Percentiles rank a stretch among this genome's conserved stretches.
phyloP scores from a whole-genome alignment of 257 asterid species.

The Solanum commersonii region DNA sequence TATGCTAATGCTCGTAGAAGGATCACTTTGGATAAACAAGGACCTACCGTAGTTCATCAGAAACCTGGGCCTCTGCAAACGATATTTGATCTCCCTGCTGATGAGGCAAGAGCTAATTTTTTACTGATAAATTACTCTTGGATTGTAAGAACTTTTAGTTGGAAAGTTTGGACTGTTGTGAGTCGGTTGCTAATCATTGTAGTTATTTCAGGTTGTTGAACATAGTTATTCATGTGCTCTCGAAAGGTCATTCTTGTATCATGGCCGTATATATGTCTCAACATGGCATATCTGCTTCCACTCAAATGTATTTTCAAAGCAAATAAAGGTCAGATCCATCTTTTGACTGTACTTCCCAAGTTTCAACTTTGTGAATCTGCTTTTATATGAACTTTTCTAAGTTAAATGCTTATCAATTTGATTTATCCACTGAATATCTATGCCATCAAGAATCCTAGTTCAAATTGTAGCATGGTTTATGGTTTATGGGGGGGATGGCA shows the following conservation, averaged over 20 bases:
- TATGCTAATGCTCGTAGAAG: slow-evolving; percentile 36
- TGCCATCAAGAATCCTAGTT: neutral
- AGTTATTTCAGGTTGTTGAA: slow-evolving; percentile 56
- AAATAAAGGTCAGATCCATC: slow-evolving; percentile 54
- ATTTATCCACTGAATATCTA: neutral
- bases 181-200: neutral
- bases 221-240: slow-evolving; percentile 96
- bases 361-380: neutral
- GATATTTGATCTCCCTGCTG: slow-evolving; percentile 71
- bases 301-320: slow-evolving; percentile 87
- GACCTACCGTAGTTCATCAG: slow-evolving; percentile 55
- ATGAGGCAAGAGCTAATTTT: slow-evolving; percentile 44
- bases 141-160: neutral
- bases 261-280: slow-evolving; percentile 85
- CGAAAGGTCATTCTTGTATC: slow-evolving; percentile 89
- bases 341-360: neutral
- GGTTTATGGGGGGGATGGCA: neutral
- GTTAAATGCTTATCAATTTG: neutral
- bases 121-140: neutral
- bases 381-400: neutral
- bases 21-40: slow-evolving; percentile 34
- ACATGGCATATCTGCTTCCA: slow-evolving; percentile 89
- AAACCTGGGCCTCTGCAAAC: slow-evolving; percentile 90
- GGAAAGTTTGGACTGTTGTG: neutral
- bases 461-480: neutral